Evolutionary conservation across 805 yeast genomes (phyloP).

Genomic region (Metschnikowia arizonensis): DNA sequence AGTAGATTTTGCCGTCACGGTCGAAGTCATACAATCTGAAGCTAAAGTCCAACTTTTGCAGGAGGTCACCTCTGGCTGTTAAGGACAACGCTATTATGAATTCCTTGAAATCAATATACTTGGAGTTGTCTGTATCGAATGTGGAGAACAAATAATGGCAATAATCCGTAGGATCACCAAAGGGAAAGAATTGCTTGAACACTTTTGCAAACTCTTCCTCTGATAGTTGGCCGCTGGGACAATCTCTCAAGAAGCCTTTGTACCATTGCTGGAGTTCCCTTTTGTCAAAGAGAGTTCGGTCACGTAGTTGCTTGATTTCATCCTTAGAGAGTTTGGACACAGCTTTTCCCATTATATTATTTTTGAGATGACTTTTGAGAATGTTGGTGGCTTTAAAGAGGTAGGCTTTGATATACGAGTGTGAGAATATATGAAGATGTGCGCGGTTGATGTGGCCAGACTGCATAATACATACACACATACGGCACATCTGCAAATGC

Average conservation of each 20-base stretch:
- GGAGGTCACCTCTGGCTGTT: slow-evolving; percentile 79
- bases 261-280: slow-evolving; percentile 98
- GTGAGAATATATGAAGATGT: background rate
- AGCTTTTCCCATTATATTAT: slow-evolving; percentile 75
- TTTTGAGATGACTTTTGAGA: background rate
- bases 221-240: slow-evolving; percentile 84
- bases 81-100: slow-evolving; percentile 84
- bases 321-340: slow-evolving; percentile 90
- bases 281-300: slow-evolving; percentile 86
- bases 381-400: too few species aligned
- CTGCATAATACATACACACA: background rate
- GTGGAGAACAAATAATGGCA: slow-evolving; percentile 84
- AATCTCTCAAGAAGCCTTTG: slow-evolving; percentile 90
- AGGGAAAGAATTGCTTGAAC: slow-evolving; percentile 95
- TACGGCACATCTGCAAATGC: too few species aligned
- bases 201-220: slow-evolving; percentile 87
- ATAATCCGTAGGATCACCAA: slow-evolving; percentile 93
- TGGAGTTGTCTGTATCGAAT: slow-evolving; percentile 77
- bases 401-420: background rate
- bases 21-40: slow-evolving; percentile 83
- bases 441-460: background rate
- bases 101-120: slow-evolving; percentile 85
- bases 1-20: slow-evolving; percentile 69
- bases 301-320: slow-evolving; percentile 75
- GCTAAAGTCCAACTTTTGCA: slow-evolving; percentile 86